Base-by-base conservation (phyloP, 352 stramenopile genomes). In the Elongisporangium senticosum region DNA sequence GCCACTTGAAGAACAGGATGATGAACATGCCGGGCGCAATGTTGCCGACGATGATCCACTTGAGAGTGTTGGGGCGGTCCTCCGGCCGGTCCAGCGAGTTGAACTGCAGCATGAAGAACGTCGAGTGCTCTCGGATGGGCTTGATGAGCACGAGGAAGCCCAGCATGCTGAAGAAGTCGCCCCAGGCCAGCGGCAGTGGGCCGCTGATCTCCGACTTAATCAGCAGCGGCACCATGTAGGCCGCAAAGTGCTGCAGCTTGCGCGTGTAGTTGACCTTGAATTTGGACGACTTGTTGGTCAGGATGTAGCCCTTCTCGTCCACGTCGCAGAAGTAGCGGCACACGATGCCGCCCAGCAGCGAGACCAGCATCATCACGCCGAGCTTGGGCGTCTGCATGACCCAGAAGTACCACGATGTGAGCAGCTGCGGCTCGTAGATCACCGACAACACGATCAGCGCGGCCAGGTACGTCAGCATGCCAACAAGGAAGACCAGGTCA, bases 201-300 rank as follows among this genome's bases (percentile, higher is more conserved):
- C 81, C 79, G 21, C 77, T 76, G 64, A 82, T 79, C 49, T 89
- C 72, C 3, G 77, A 74, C 55, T 90, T 85, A 60, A 94, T 72
- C 17, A 92, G 74, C 23, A 94, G 65, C 43, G 85, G 85, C 55
- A 93, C 79, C 68, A 93, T 77, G 65, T 93, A 94, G 8, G 85
- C 85, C 1, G 85, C 85, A 22, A 94, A 85, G 51, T 90, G 79
- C 71, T 93, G 83, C 40, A 94, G 64, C 70, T 94, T 94, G 20
- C 85, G 79, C 7, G 85, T 94, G 75, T 94, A 94, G 72, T 94
- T 94, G 56, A 94, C 85, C 66, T 94, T 94, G 72, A 94, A 94
- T 26, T 61, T 71, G 22, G 85, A 94, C 60, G 70, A 86, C 65
- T 83, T 86, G 67, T 91, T 88, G 21, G 85, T 94, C 65, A 94